Percentiles rank a stretch among this genome's conserved stretches.
Conservation (phyloP, 805 yeast species). For the Saturnispora ahearnii region DNA sequence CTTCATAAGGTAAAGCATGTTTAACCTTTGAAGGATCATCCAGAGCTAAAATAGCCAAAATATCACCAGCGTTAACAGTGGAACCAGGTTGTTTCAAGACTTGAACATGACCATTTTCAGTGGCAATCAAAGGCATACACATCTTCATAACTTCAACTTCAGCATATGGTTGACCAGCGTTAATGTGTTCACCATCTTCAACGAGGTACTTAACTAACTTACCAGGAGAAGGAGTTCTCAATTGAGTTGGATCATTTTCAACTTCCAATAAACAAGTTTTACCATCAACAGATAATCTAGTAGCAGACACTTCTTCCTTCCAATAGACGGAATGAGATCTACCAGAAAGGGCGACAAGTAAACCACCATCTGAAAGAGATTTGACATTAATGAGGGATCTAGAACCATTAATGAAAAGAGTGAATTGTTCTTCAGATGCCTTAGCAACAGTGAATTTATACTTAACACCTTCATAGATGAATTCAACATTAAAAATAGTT, state of each 20-base stretch:
- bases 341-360: slow-evolving; percentile 81
- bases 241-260: slow-evolving; percentile 97
- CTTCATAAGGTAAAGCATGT: slow-evolving; percentile 92
- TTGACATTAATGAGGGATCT: slow-evolving; percentile 81
- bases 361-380: slow-evolving; percentile 90
- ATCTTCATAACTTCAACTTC: slow-evolving; percentile 99
- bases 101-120: slow-evolving; percentile 89
- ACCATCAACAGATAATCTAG: slow-evolving; percentile 89
- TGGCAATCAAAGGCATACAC: slow-evolving; percentile 96
- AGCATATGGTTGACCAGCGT: slow-evolving; percentile 89
- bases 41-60: slow-evolving; percentile 84
- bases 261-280: slow-evolving; percentile 90
- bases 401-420: slow-evolving; percentile 88
- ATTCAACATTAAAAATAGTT: slow-evolving; percentile 87
- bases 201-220: slow-evolving; percentile 88
- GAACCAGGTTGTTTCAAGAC: slow-evolving; percentile 96
- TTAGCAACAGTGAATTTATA: slow-evolving; percentile 95
- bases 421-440: slow-evolving; percentile 76
- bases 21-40: slow-evolving; percentile 97
- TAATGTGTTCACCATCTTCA: slow-evolving; percentile 90
- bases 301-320: slow-evolving; percentile 95
- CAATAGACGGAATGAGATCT: slow-evolving; percentile 92
- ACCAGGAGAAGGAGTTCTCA: slow-evolving; percentile 99
- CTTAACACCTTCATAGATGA: slow-evolving; percentile 88
- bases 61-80: slow-evolving; percentile 94